A percentile compares a stretch with the other conserved stretches of the same genome.
Conservation (phyloP, 805 yeast genomes). For the Wickerhamiella galacta region DNA sequence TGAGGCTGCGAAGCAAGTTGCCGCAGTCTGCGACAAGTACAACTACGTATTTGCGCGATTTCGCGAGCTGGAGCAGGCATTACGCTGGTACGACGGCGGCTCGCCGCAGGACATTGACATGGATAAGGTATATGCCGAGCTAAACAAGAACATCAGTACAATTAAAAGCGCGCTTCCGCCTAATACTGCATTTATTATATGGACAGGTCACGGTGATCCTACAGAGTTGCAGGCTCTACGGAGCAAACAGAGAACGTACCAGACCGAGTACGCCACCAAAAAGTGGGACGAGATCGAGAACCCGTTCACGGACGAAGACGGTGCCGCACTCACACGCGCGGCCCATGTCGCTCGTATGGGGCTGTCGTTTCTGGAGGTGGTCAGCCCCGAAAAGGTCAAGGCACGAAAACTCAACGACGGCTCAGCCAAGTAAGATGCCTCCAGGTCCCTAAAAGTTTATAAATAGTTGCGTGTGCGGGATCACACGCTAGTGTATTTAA, state of each 20-base stretch:
- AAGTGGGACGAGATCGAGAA: constrained; percentile 29
- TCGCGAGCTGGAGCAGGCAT: constrained; percentile 37
- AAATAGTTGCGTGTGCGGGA: too few species aligned
- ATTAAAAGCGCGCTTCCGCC: constrained; percentile 40
- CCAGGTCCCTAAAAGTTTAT: too few species aligned
- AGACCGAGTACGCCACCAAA: constrained; percentile 27
- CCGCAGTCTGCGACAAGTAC: constrained; percentile 23
- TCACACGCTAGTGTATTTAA: too few species aligned
- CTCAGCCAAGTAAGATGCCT: too few species aligned
- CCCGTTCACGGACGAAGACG: constrained; percentile 38
- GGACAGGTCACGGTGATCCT: constrained; percentile 49
- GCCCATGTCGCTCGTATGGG: constrained; percentile 43
- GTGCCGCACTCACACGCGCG: constrained; percentile 30
- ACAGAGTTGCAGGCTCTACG: constrained; percentile 30
- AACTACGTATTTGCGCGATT: constrained; percentile 40
- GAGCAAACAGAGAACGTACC: constrained; percentile 27
- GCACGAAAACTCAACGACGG: too few species aligned
- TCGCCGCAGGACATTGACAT: constrained; percentile 12
- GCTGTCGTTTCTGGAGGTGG: constrained; percentile 39
- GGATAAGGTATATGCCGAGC: constrained; percentile 16
- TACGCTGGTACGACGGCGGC: too few species aligned
- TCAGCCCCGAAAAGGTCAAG: too few species aligned
- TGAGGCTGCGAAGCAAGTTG: constrained; percentile 32
- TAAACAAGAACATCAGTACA: constrained; percentile 30
- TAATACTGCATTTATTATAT: constrained; percentile 41